A percentile compares a stretch with the other conserved stretches of the same genome.
phyloP scores from a whole-genome alignment of 345 rosid species.

The Chamaenerion angustifolium region DNA sequence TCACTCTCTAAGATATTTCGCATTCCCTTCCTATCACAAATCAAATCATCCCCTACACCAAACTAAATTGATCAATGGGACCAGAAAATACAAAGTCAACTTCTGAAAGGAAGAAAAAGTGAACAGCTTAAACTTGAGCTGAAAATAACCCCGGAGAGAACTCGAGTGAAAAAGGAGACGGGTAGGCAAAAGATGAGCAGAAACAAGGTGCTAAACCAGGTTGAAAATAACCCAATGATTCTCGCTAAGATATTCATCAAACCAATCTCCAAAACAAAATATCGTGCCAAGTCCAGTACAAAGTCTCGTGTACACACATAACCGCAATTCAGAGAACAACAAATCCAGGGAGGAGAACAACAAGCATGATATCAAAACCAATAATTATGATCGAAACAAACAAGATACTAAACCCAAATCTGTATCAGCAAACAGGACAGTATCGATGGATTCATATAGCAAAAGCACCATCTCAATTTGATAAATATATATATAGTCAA shows the following conservation, averaged over 20 bases:
- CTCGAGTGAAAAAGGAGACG: too few relatives aligned
- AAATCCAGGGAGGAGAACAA: background rate
- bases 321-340: background rate
- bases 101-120: too few relatives aligned
- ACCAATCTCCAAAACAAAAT: background rate
- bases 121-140: too few relatives aligned
- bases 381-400: too few relatives aligned
- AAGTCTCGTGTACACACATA: background rate
- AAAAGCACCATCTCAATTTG: background rate
- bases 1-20: background rate
- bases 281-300: background rate
- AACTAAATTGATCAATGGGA: background rate
- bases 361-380: too few relatives aligned
- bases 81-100: background rate
- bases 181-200: too few relatives aligned
- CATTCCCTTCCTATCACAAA: background rate
- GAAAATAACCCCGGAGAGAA: too few relatives aligned
- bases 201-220: too few relatives aligned
- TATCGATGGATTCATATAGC: background rate
- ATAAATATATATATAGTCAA: background rate
- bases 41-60: constrained; percentile 4
- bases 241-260: too few relatives aligned
- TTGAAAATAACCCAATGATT: too few relatives aligned
- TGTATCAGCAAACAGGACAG: too few relatives aligned
- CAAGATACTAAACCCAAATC: too few relatives aligned